phyloP scores from a whole-genome alignment of 208 protist genomes.

The Leptomonas seymouri region DNA sequence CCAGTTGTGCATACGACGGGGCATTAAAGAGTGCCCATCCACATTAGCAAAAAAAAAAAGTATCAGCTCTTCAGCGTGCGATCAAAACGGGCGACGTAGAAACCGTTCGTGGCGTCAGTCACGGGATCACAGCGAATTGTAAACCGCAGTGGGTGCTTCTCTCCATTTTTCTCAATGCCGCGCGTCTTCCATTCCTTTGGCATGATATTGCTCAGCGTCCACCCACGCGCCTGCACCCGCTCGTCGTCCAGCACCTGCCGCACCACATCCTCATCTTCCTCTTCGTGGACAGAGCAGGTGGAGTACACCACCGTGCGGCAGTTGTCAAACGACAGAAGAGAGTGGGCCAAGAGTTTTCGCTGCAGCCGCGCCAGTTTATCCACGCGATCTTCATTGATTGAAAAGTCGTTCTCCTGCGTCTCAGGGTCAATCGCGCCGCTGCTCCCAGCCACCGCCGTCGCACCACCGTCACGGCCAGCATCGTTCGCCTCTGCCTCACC shows the following conservation, averaged over 20 bases:
- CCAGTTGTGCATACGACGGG: no score
- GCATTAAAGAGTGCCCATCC: no score
- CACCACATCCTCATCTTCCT: conserved; percentile 91
- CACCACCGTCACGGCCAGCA: neutral
- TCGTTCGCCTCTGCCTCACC: conserved; percentile 2
- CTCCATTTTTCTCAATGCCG: conserved; percentile 30
- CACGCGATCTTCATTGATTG: conserved; percentile 69
- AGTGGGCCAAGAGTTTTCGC: conserved; percentile 86
- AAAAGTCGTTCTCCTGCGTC: conserved; percentile 48
- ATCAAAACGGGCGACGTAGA: conserved; percentile 90
- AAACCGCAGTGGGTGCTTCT: conserved; percentile 58
- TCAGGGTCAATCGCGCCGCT: conserved; percentile 42
- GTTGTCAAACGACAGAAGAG: conserved; percentile 87
- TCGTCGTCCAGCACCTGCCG: conserved; percentile 75
- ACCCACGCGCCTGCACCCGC: conserved; percentile 75
- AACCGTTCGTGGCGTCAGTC: conserved; percentile 80
- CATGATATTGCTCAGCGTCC: conserved; percentile 87
- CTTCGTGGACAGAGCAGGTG: conserved; percentile 91
- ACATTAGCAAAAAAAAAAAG: no score
- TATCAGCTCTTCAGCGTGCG: conserved; percentile 34
- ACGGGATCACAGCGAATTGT: conserved; percentile 87
- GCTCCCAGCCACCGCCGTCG: conserved; percentile 8
- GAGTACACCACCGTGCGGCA: conserved; percentile 92
- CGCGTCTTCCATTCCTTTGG: conserved; percentile 61
- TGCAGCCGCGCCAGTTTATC: conserved; percentile 82